Evolutionary conservation across 2,329 filamentous ascomycete genomes (phyloP).

Genomic region (Endoconidiophora laricicola): DNA sequence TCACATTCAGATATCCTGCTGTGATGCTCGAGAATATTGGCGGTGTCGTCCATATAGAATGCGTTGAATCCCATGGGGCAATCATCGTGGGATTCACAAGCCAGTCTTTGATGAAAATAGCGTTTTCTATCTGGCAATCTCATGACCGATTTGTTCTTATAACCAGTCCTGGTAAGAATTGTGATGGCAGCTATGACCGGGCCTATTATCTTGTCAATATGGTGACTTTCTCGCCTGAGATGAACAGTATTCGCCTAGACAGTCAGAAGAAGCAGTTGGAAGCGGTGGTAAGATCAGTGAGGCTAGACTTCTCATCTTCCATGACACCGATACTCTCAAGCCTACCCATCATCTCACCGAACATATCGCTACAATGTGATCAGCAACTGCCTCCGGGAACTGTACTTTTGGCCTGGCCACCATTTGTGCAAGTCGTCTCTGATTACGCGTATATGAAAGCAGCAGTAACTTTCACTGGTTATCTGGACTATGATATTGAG

Average conservation of each 20-base stretch:
- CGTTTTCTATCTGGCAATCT: neutral
- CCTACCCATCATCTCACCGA: slow-evolving; percentile 1
- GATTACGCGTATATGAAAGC: slow-evolving; percentile 8
- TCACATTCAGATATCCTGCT: slow-evolving; percentile 4
- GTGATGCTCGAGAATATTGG: slow-evolving; percentile 5
- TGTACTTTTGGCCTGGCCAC: slow-evolving; percentile 3
- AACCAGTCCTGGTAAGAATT: neutral
- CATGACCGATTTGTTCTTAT: neutral
- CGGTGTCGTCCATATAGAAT: neutral
- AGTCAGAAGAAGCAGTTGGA: neutral
- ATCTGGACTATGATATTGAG: slow-evolving; percentile 8
- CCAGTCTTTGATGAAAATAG: neutral
- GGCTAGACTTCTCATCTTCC: neutral
- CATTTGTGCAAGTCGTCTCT: slow-evolving; percentile 4
- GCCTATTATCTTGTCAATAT: slow-evolving; percentile 3
- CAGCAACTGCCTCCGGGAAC: slow-evolving; percentile 5
- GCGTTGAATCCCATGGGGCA: neutral
- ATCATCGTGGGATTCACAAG: neutral
- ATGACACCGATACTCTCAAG: neutral
- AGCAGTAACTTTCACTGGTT: slow-evolving; percentile 2
- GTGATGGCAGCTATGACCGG: neutral
- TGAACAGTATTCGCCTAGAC: neutral
- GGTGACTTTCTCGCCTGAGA: neutral
- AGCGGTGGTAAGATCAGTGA: neutral
- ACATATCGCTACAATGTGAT: neutral